Base-by-base conservation (phyloP, 768 basidiomycete genomes). In the Phallus indusiatus region DNA sequence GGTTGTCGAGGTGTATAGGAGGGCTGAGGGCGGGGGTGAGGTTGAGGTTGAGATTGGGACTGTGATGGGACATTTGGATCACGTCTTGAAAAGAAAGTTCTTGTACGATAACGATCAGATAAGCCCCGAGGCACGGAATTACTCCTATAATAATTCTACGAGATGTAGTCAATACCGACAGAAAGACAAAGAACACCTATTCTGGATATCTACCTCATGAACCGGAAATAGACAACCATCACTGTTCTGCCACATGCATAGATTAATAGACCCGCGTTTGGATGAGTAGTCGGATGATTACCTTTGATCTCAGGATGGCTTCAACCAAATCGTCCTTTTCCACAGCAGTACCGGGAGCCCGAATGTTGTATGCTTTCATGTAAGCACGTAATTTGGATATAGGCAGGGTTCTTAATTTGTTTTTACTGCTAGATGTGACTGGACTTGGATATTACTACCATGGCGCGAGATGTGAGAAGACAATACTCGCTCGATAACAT, bases 241-340 rank as follows among this genome's bases (percentile, higher is more conserved):
- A 17, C 69, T 64, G 11, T 69, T 78, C 86, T 88, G 28, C 51
- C 11, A 22, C 6, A 22, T 46, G 18, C 7, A 47, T 21, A 54
- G 20, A 7, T 46, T n/a, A 35, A 35, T 4, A 56, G 22, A 46
- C 22, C 21, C 8, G 9, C 1, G 20, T 8, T 7, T 49, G n/a
- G 34, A 59, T 33, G 21, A 9, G 46, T 22, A 33, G 7, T 28
- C 52, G 11, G 47, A 24, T 22, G 34, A 71, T 56, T 66, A 88
- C 88, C 66, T 67, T 69, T 47, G 70, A 71, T 22, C 68, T 68
- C 1, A 88, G 49, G 50, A 87, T 78, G 46, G 75, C 80, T 54
- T 88, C 84, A 42, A 90, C 81, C 49, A 90, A 72, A 67, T 90
- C 88, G 54, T 87, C 84, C 70, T 90, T 90, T 69, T 91, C 89